A percentile compares a stretch with the other conserved stretches of the same genome.
Conservation (phyloP, 2,329 filamentous ascomycete genomes). For the Fusarium heterosporum region DNA sequence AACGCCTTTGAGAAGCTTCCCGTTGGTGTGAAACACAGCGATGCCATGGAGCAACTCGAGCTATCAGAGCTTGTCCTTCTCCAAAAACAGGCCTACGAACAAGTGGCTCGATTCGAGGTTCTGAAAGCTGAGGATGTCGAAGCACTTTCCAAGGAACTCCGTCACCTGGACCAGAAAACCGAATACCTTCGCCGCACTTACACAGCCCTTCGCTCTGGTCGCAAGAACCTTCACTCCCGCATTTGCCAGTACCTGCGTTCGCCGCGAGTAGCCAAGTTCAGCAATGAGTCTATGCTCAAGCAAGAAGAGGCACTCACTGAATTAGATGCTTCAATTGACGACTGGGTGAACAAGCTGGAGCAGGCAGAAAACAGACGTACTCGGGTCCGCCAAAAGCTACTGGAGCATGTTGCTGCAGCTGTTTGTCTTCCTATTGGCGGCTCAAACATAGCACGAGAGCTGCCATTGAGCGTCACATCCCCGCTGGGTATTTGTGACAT, state of each 20-base stretch:
- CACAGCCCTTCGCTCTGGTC: slow-evolving; percentile 77
- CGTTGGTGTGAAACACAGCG: slow-evolving; percentile 64
- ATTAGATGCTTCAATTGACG: slow-evolving; percentile 81
- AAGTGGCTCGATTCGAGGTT: slow-evolving; percentile 74
- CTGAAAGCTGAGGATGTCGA: slow-evolving; percentile 72
- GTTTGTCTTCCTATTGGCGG: slow-evolving; percentile 60
- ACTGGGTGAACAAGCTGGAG: slow-evolving; percentile 84
- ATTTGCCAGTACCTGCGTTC: slow-evolving; percentile 83
- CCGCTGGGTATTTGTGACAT: slow-evolving; percentile 57
- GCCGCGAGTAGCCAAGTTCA: slow-evolving; percentile 77
- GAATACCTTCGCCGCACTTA: slow-evolving; percentile 84
- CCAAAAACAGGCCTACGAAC: slow-evolving; percentile 70
- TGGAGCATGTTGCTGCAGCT: slow-evolving; percentile 84
- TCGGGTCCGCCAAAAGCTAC: slow-evolving; percentile 80
- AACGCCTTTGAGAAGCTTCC: slow-evolving; percentile 72
- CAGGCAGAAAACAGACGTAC: slow-evolving; percentile 81
- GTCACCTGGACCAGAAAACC: slow-evolving; percentile 79
- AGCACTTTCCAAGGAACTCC: slow-evolving; percentile 76
- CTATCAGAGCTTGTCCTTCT: slow-evolving; percentile 63
- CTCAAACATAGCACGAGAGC: slow-evolving; percentile 53
- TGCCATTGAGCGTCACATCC: slow-evolving; percentile 54
- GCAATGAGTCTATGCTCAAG: slow-evolving; percentile 78
- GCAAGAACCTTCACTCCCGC: slow-evolving; percentile 79
- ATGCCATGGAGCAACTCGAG: slow-evolving; percentile 63
- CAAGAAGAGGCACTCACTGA: slow-evolving; percentile 84